Conservation (phyloP, 495 filamentous ascomycete species). For the Aeminium ludgeri region DNA sequence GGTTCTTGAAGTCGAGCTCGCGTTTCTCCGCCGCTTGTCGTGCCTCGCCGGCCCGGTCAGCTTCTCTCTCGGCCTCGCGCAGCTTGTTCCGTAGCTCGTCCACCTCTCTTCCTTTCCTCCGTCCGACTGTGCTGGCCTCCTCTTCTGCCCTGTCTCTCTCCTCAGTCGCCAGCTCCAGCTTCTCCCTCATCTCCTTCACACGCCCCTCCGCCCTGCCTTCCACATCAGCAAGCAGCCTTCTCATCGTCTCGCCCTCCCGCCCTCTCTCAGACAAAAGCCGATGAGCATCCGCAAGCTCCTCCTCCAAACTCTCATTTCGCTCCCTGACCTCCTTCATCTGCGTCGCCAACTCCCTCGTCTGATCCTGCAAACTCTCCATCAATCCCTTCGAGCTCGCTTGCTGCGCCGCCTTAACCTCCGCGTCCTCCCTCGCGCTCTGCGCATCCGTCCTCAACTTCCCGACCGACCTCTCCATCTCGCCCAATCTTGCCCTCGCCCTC, state of each 20-base stretch:
- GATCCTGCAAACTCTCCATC: slow-evolving; percentile 82
- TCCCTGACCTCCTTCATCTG: slow-evolving; percentile 82
- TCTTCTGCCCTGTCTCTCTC: slow-evolving; percentile 89
- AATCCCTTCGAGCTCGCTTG: slow-evolving; percentile 68
- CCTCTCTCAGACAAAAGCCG: slow-evolving; percentile 77
- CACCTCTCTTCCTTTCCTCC: slow-evolving; percentile 61
- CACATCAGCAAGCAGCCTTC: slow-evolving; percentile 69
- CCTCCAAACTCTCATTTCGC: slow-evolving; percentile 74
- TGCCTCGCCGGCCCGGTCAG: slow-evolving; percentile 51
- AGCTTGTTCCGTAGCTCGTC: slow-evolving; percentile 69
- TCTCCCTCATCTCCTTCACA: slow-evolving; percentile 72
- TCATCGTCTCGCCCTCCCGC: slow-evolving; percentile 92
- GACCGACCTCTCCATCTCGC: slow-evolving; percentile 55
- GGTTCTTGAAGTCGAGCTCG: slow-evolving; percentile 55
- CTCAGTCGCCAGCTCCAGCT: slow-evolving; percentile 74
- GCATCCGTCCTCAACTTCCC: slow-evolving; percentile 47
- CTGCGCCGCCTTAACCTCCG: slow-evolving; percentile 69
- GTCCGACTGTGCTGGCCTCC: slow-evolving; percentile 59
- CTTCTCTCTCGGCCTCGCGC: slow-evolving; percentile 61
- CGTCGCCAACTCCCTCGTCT: slow-evolving; percentile 70
- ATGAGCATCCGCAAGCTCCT: slow-evolving; percentile 79
- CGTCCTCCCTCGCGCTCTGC: slow-evolving; percentile 56
- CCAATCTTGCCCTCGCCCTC: slow-evolving; percentile 42
- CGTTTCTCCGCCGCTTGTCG: slow-evolving; percentile 50
- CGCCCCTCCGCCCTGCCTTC: slow-evolving; percentile 65